phyloP scores from a whole-genome alignment of 768 basidiomycete genomes.

The Tricholoma hemisulphureum region DNA sequence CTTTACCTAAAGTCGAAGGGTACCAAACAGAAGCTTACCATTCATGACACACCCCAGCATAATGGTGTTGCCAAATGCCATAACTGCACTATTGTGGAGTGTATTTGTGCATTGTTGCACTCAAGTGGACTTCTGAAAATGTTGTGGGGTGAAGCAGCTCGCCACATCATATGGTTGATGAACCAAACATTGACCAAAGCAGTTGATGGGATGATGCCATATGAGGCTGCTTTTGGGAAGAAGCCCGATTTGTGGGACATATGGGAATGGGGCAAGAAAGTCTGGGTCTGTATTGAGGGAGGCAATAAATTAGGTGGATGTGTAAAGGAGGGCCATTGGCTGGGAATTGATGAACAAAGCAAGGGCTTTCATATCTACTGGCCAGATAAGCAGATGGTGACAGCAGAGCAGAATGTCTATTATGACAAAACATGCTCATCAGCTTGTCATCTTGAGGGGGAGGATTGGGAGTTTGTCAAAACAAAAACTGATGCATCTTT shows the following conservation, averaged over 20 bases:
- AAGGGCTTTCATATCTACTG: slow-evolving; percentile 34
- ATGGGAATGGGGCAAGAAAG: no score
- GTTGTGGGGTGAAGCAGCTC: no score
- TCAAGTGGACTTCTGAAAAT: slow-evolving; percentile 16
- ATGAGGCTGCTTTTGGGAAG: no score
- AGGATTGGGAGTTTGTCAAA: slow-evolving; percentile 18
- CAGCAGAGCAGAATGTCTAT: slow-evolving; percentile 29
- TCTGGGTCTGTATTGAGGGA: neutral
- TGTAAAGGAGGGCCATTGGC: slow-evolving; percentile 27
- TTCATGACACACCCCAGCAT: no score
- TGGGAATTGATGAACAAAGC: slow-evolving; percentile 35
- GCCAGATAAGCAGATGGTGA: slow-evolving; percentile 24
- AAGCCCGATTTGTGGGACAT: no score
- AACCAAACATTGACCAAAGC: no score
- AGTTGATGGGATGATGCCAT: no score
- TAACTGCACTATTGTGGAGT: slow-evolving; percentile 33
- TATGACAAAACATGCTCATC: no score
- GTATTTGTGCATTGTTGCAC: slow-evolving; percentile 25
- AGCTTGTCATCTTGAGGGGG: no score
- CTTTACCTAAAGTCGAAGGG: neutral
- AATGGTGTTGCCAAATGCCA: neutral
- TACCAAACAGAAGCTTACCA: neutral
- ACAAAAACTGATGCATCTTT: slow-evolving; percentile 18
- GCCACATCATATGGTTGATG: no score
- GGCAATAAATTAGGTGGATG: slow-evolving; percentile 12